These are phyloP conservation scores for Mycena maculata DNA, from an alignment of 768 basidiomycete species.

Conservation along the genomic window DNA sequence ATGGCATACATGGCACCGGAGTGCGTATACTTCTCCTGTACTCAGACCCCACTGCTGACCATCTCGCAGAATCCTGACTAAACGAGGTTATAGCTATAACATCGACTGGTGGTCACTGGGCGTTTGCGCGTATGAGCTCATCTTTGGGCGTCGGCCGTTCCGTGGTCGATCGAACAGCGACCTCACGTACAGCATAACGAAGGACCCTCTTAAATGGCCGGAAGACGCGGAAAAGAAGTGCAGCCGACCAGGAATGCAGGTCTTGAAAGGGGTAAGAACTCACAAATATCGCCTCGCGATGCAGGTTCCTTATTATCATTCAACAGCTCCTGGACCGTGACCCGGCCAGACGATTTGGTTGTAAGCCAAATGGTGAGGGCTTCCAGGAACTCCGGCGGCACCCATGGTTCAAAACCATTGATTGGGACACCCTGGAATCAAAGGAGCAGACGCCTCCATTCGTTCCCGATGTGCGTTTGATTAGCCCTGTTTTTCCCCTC, in stretches of 20 bases:
- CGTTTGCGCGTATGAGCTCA: slow-evolving; percentile 91
- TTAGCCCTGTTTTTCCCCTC: slow-evolving; percentile 18
- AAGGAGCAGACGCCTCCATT: slow-evolving; percentile 86
- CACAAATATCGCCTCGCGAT: slow-evolving; percentile 16
- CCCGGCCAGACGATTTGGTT: slow-evolving; percentile 81
- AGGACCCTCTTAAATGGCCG: slow-evolving; percentile 89
- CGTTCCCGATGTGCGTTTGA: slow-evolving; percentile 80
- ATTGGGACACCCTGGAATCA: slow-evolving; percentile 88
- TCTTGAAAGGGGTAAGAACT: slow-evolving; percentile 76
- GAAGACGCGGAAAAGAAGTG: slow-evolving; percentile 88
- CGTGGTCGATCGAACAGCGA: slow-evolving; percentile 93
- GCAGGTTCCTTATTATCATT: slow-evolving; percentile 25
- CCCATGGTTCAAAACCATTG: slow-evolving; percentile 89
- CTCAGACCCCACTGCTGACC: slow-evolving; percentile 18
- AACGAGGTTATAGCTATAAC: slow-evolving; percentile 93
- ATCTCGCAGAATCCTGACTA: slow-evolving; percentile 74
- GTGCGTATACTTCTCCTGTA: slow-evolving; percentile 47
- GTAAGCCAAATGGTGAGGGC: slow-evolving; percentile 82
- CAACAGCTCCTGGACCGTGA: slow-evolving; percentile 89
- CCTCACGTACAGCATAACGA: slow-evolving; percentile 91
- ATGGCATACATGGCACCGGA: slow-evolving; percentile 99
- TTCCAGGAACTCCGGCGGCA: slow-evolving; percentile 82
- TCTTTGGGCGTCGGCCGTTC: slow-evolving; percentile 93
- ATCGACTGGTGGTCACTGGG: slow-evolving; percentile 99
- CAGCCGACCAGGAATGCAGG: slow-evolving; percentile 80